A percentile compares a stretch with the other conserved stretches of the same genome.
Conservation (phyloP, 371 early-diverging fungal genomes). For the Coemansia sp. region DNA sequence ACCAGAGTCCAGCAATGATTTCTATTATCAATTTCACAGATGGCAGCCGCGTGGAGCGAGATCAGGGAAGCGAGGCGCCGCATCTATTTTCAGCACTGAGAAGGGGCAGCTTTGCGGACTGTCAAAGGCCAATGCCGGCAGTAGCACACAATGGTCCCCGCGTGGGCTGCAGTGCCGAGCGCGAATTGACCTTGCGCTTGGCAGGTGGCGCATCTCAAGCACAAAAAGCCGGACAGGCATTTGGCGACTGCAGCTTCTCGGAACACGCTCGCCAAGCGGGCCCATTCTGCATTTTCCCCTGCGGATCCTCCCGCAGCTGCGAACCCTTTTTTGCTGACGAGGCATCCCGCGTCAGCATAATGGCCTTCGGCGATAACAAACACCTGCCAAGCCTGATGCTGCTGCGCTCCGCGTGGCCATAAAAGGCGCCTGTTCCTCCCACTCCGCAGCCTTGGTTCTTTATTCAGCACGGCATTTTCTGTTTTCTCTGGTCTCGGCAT, state of each 20-base stretch:
- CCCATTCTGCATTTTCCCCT: not conserved
- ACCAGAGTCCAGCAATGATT: too few relatives aligned
- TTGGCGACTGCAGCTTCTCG: slow-evolving; percentile 42
- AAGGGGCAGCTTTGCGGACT: not conserved
- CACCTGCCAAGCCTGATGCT: slow-evolving; percentile 12
- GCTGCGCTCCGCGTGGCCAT: slow-evolving; percentile 5
- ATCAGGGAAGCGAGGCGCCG: slow-evolving; percentile 10
- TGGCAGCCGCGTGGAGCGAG: slow-evolving; percentile 3
- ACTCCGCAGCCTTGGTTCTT: slow-evolving; percentile 1
- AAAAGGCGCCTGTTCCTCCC: slow-evolving; percentile 10
- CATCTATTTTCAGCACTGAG: slow-evolving; percentile 17
- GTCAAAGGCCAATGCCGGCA: slow-evolving; percentile 2
- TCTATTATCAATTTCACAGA: slow-evolving; percentile 3
- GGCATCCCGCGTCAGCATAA: slow-evolving; percentile 18
- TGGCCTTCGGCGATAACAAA: slow-evolving; percentile 21
- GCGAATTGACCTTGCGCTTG: not conserved
- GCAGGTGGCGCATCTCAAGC: slow-evolving; percentile 12
- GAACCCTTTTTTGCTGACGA: slow-evolving; percentile 5
- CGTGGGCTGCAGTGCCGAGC: not conserved
- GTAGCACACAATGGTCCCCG: slow-evolving; percentile 1
- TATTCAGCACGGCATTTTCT: not conserved
- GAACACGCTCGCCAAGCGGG: slow-evolving; percentile 15
- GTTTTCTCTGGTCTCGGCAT: slow-evolving; percentile 3
- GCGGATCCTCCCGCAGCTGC: slow-evolving; percentile 13
- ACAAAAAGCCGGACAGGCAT: slow-evolving; percentile 8